A percentile compares a stretch with the other conserved stretches of the same genome.
Evolutionary conservation across 2,329 filamentous ascomycete genomes (phyloP).

Genomic region (Ceratocystis alfenasii): DNA sequence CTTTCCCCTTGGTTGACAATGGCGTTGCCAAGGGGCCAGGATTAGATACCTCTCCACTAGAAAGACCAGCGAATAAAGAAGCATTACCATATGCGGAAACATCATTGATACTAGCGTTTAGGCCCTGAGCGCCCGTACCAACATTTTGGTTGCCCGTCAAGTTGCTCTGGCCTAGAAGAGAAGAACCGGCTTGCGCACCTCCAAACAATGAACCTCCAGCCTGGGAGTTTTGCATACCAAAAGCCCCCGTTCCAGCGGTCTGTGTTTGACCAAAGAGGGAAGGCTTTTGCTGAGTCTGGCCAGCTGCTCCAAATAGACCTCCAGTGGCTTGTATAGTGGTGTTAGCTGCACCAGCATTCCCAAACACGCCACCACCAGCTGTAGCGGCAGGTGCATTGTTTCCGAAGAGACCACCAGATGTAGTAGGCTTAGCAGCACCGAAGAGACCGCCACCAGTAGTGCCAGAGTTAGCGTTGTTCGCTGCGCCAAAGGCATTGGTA

Average conservation of each 20-base stretch:
- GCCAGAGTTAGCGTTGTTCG: conserved; percentile 21
- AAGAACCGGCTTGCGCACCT: conserved; percentile 27
- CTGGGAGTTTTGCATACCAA: conserved; percentile 40
- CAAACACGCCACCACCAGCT: conserved; percentile 24
- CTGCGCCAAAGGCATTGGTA: conserved; percentile 33
- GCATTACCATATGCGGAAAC: conserved; percentile 82
- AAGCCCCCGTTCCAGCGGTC: conserved; percentile 39
- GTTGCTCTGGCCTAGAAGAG: conserved; percentile 41
- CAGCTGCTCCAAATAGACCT: conserved; percentile 36
- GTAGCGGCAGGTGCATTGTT: conserved; percentile 32
- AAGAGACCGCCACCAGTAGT: conserved; percentile 32
- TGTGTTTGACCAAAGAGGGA: conserved; percentile 43
- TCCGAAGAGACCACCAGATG: conserved; percentile 34
- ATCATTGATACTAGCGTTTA: conserved; percentile 71
- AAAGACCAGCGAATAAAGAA: conserved; percentile 68
- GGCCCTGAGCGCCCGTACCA: conserved; percentile 40
- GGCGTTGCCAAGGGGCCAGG: conserved; percentile 88
- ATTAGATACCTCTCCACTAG: conserved; percentile 50
- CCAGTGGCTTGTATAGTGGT: conserved; percentile 27
- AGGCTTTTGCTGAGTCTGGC: conserved; percentile 44
- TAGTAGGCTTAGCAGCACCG: conserved; percentile 29
- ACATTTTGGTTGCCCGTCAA: conserved; percentile 33
- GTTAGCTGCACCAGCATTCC: conserved; percentile 34
- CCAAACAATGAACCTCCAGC: conserved; percentile 39
- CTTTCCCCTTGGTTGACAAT: conserved; percentile 60